These are phyloP conservation scores for Mucor ambiguus DNA, from an alignment of 371 early-diverging fungal species.

Conservation along the genomic window DNA sequence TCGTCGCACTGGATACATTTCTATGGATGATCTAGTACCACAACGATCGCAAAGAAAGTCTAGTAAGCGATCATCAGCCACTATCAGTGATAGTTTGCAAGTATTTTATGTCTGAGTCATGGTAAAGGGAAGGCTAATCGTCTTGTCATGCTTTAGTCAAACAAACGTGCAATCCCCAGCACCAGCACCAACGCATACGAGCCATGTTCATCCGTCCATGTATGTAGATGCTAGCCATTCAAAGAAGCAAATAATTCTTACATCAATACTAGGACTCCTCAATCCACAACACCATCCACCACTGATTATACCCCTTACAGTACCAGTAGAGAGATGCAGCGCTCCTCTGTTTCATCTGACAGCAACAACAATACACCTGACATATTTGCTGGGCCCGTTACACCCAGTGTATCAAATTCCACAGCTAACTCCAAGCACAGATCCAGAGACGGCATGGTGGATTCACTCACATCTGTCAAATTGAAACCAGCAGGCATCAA, in stretches of 20 bases:
- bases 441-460: not conserved
- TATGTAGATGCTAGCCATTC: not conserved
- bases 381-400: not conserved
- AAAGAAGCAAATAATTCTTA: not conserved
- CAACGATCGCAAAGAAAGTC: not conserved
- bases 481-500: conserved; percentile 1
- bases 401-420: not conserved
- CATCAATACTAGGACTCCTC: not conserved
- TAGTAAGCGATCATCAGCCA: not conserved
- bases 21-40: conserved; percentile 9
- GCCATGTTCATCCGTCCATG: not conserved
- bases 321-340: not conserved
- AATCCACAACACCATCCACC: not conserved
- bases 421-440: not conserved
- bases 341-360: not conserved
- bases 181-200: not conserved
- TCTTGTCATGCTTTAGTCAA: not conserved
- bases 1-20: not conserved
- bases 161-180: not conserved
- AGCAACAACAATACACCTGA: not conserved
- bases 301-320: not conserved
- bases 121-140: not conserved
- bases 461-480: conserved; percentile 14
- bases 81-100: not conserved
- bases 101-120: not conserved